phyloP scores from a whole-genome alignment of 2,329 filamentous ascomycete genomes.

The Talaromyces islandicus region DNA sequence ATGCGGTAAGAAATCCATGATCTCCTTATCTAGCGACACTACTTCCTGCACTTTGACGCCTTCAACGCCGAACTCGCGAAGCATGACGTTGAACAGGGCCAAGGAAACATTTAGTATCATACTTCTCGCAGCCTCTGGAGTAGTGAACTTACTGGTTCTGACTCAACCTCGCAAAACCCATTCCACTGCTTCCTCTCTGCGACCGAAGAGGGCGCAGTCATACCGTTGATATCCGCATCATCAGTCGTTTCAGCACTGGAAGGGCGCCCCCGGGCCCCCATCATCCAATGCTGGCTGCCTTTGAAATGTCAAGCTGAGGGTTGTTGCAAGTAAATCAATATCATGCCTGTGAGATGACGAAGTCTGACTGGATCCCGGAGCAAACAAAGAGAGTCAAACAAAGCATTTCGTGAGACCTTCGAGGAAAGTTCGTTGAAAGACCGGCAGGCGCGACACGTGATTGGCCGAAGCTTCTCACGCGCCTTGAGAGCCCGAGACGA shows the following conservation, averaged over 20 bases:
- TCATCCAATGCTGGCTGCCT: neutral
- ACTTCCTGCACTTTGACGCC: slow-evolving; percentile 72
- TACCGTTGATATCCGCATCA: neutral
- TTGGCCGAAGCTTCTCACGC: slow-evolving; percentile 15
- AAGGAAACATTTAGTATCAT: slow-evolving; percentile 25
- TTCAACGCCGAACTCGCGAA: slow-evolving; percentile 69
- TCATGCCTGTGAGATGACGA: neutral
- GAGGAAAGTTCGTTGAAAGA: neutral
- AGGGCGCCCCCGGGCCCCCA: neutral
- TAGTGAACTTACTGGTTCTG: slow-evolving; percentile 63
- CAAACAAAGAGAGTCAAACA: neutral
- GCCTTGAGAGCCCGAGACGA: slow-evolving; percentile 4
- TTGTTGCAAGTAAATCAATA: neutral
- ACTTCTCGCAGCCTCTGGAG: neutral
- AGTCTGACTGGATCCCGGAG: neutral
- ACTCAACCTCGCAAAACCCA: slow-evolving; percentile 67
- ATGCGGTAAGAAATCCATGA: slow-evolving; percentile 59
- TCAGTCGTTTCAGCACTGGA: neutral
- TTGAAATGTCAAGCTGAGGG: neutral
- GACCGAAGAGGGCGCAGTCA: neutral
- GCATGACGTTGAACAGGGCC: slow-evolving; percentile 81
- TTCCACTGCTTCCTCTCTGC: slow-evolving; percentile 40
- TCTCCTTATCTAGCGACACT: slow-evolving; percentile 62
- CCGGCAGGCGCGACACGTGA: slow-evolving; percentile 3
- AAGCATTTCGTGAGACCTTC: neutral